Evolutionary conservation across 1,139 yeast genomes (phyloP), one percentile per base, ranked within the genome.

Genomic region (Hansenula sp.): DNA sequence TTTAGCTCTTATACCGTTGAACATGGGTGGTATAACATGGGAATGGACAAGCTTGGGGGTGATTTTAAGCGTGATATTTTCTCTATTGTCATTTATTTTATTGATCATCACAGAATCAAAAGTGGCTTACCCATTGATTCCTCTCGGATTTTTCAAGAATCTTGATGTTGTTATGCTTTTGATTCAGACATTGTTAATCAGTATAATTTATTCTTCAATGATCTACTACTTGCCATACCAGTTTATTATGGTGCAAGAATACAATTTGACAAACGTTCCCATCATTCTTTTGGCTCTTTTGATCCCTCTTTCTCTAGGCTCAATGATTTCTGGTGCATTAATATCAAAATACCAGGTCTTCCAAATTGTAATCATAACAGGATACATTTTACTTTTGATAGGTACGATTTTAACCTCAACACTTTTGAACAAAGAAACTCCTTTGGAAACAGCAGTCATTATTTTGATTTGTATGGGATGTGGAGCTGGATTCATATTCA

Each of bases 61-160:
- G 6, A 73, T 75, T 18, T 46, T 60, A 5, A 59, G 74, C 57
- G 61, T 74, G 36, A 52, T 64, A 2, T 49, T 74, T 21, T 79
- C 80, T 2, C 68, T 68, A 0, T 38, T 62, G 0, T 60, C 66
- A 29, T 57, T 73, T 19, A 34, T 3, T 34, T 71, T 10, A 58
- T 71, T 18, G 80, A 77, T 52, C 66, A 70, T 66, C 73, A 66
- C 44, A 37, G 69, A 3, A 69, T 79, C 1, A 60, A 54, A 38
- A 55, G 73, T 26, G 81, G n/a, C n/a, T n/a, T n/a, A n/a, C n/a
- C n/a, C 82, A 10, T 71, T 76, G 75, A 63, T 77, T 35, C 80
- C 80, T 13, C 53, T 73, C 20, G 48, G 63, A 20, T 52, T 72
- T 25, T 73, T 73, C 55, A 64, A 55, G 34, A 55, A 57, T 34